Percentiles rank a stretch among this genome's conserved stretches.
phyloP scores from a whole-genome alignment of 2,329 filamentous ascomycete genomes.

The Microdochium paspali region DNA sequence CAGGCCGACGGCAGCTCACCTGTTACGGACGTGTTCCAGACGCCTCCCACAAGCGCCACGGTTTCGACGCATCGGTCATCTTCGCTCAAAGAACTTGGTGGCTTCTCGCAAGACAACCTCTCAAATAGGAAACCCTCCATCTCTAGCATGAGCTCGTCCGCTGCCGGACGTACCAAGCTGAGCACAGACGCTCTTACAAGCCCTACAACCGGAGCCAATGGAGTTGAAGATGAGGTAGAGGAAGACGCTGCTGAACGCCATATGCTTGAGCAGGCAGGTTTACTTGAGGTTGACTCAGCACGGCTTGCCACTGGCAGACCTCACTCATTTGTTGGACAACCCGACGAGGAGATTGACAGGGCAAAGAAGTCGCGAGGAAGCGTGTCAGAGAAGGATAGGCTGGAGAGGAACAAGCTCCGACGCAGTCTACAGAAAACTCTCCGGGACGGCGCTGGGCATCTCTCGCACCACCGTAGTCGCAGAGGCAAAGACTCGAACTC shows the following conservation, averaged over 20 bases:
- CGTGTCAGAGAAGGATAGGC: slow-evolving; percentile 30
- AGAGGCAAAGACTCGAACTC: slow-evolving; percentile 67
- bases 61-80: slow-evolving; percentile 26
- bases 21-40: slow-evolving; percentile 36
- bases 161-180: slow-evolving; percentile 16
- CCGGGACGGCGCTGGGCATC: slow-evolving; percentile 64
- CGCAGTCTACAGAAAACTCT: slow-evolving; percentile 85
- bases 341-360: slow-evolving; percentile 29
- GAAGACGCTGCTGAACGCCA: slow-evolving; percentile 60
- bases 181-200: slow-evolving; percentile 21
- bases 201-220: slow-evolving; percentile 14
- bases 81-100: slow-evolving; percentile 32
- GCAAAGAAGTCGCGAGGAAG: slow-evolving; percentile 23
- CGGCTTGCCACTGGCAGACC: slow-evolving; percentile 15
- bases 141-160: slow-evolving; percentile 19
- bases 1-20: slow-evolving; percentile 21
- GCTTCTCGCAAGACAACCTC: slow-evolving; percentile 21
- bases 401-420: slow-evolving; percentile 61
- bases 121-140: slow-evolving; percentile 30
- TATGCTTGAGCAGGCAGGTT: slow-evolving; percentile 57
- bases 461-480: slow-evolving; percentile 59
- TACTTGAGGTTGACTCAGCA: slow-evolving; percentile 39
- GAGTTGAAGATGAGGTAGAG: slow-evolving; percentile 30
- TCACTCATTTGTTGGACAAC: not conserved
- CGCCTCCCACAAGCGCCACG: slow-evolving; percentile 32